phyloP scores from a whole-genome alignment of 768 basidiomycete genomes.

The Boletus sensibilis region DNA sequence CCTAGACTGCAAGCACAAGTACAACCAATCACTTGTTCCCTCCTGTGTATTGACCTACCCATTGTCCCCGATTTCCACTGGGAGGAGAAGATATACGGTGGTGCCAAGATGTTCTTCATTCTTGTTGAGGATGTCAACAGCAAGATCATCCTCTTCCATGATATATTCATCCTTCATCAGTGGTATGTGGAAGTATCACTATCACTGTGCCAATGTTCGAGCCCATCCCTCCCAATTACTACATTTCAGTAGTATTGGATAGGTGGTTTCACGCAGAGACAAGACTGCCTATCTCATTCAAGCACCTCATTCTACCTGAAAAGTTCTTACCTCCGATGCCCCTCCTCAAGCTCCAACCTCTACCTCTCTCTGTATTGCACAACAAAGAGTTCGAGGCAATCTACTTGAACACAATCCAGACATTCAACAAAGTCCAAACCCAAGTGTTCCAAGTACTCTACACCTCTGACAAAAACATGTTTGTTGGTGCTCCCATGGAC shows the following conservation, averaged over 20 bases:
- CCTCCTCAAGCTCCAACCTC: conserved; percentile 87
- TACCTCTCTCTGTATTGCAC: conserved; percentile 88
- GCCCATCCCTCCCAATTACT: conserved; percentile 97
- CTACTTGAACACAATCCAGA: conserved; percentile 75
- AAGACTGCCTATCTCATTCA: conserved; percentile 92
- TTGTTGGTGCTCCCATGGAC: conserved; percentile 95
- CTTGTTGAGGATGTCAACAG: conserved; percentile 97
- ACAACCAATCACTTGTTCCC: conserved; percentile 91
- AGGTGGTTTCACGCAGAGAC: conserved; percentile 96
- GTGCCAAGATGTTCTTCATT: conserved; percentile 88
- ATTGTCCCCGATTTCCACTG: conserved; percentile 98
- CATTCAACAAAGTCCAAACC: conserved; percentile 98
- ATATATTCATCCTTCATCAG: conserved; percentile 88
- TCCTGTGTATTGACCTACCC: conserved; percentile 88
- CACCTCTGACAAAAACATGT: conserved; percentile 93
- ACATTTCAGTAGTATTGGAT: conserved; percentile 92
- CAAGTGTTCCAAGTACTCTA: conserved; percentile 99
- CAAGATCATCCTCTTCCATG: conserved; percentile 93
- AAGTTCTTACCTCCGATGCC: conserved; percentile 93
- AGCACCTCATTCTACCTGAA: conserved; percentile 94
- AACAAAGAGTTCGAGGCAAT: conserved; percentile 90
- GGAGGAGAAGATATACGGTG: conserved; percentile 92
- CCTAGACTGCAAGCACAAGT: conserved; percentile 88
- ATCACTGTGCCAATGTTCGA: conserved; percentile 96
- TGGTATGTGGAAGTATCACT: conserved; percentile 87